These are phyloP conservation scores for Oxytropis ochrocephala DNA, from an alignment of 306 rosid species.

Conservation along the genomic window DNA sequence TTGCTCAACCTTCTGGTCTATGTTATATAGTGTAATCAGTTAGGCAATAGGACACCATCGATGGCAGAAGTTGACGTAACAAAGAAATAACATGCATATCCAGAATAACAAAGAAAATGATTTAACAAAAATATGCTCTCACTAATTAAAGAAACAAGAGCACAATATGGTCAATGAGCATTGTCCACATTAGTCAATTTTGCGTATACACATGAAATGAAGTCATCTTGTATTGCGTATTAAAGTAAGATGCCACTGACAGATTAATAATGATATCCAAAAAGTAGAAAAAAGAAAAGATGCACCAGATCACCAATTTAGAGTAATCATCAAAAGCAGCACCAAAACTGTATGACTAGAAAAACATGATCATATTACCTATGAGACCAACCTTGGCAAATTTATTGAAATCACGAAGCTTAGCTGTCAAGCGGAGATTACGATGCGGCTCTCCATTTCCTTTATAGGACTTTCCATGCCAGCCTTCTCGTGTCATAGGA, in stretches of 20 bases:
- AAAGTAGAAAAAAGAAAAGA: not conserved
- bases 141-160: not conserved
- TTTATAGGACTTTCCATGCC: conserved; percentile 65
- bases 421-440: conserved; percentile 79
- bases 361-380: conserved; percentile 16
- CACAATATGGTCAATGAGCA: not conserved
- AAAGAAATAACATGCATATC: not conserved
- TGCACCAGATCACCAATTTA: not conserved
- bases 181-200: not conserved
- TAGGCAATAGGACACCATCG: not conserved
- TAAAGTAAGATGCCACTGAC: not conserved
- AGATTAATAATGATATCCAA: conserved; percentile 3
- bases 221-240: not conserved
- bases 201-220: not conserved
- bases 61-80: not conserved
- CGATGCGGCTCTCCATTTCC: conserved; percentile 71
- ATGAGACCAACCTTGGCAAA: conserved; percentile 67
- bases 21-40: not conserved
- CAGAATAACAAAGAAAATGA: not conserved
- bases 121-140: not conserved
- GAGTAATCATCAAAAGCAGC: not conserved
- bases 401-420: conserved; percentile 84
- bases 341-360: not conserved
- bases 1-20: conserved; percentile 1
- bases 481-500: conserved; percentile 59